Base-by-base conservation (phyloP, 148 eudicot species). In the Talinum fruticosum region DNA sequence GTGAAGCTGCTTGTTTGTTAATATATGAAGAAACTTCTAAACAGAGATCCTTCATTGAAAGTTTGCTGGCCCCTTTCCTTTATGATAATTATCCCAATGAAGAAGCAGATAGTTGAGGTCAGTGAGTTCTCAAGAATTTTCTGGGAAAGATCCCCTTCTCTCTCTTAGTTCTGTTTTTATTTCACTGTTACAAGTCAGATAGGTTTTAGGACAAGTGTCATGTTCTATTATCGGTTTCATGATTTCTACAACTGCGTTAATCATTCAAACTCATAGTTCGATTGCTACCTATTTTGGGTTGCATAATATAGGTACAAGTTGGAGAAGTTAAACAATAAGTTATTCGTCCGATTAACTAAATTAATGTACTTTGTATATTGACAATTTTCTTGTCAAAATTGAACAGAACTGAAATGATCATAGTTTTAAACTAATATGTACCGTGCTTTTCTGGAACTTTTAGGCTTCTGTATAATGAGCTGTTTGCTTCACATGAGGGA, bases 11-110 rank as follows among this genome's bases (percentile, higher is more conserved):
- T 66, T 74, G 68, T 54, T 70, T 82, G 64, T 54, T 79, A 38
- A 77, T 88, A 78, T 65, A 75, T 61, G 87, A 86, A 75, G 90
- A 88, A 86, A 85, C 85, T 45, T 41, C 61, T 64, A 88, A 84
- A 82, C 90, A 84, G 79, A 71, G 88, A 68, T 85, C 85, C 53
- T 73, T 26, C 64, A 82, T 86, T 10, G 88, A 86, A 77, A 82
- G 80, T 80, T 74, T 82, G 35, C 86, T 88, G 78, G 84, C 85
- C 67, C 87, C 90, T 66, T 80, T 75, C 61, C 87, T 88, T 38
- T 76, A 79, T 34, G 82, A 69, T 69, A 80, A 71, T 51, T 77
- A 67, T 80, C 79, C 33, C 35, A 75, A 73, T 29, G 77, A 47
- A 74, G 37, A 76, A 68, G 41, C 75, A 70, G 82, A 80, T 35